Evolutionary conservation across 345 rosid genomes (phyloP).

Genomic region (Lepidium africanum): DNA sequence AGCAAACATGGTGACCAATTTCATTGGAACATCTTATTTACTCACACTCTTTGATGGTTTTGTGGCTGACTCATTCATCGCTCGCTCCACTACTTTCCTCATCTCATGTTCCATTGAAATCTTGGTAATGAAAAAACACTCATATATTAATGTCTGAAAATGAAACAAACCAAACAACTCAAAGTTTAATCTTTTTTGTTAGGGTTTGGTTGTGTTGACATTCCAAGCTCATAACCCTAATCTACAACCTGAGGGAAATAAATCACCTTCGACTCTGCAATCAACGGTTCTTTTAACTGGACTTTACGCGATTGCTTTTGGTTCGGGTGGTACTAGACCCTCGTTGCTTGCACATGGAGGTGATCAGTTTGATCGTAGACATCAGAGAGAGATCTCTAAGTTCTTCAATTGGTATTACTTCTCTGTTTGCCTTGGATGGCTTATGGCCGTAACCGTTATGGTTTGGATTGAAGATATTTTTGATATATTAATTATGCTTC

Average conservation of each 20-base stretch:
- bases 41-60: slow-evolving; percentile 49
- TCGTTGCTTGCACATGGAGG: slow-evolving; percentile 51
- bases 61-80: slow-evolving; percentile 42
- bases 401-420: slow-evolving; percentile 62
- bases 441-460: slow-evolving; percentile 36
- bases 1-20: slow-evolving; percentile 52
- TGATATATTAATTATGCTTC: slow-evolving; percentile 13
- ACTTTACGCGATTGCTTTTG: slow-evolving; percentile 38
- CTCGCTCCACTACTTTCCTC: slow-evolving; percentile 37
- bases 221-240: slow-evolving; percentile 35
- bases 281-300: slow-evolving; percentile 37
- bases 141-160: background rate
- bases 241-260: slow-evolving; percentile 26
- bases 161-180: background rate
- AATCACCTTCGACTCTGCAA: slow-evolving; percentile 26
- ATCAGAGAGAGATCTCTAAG: slow-evolving; percentile 32
- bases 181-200: background rate
- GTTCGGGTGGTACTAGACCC: slow-evolving; percentile 48
- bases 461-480: slow-evolving; percentile 47
- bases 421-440: slow-evolving; percentile 39
- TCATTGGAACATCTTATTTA: slow-evolving; percentile 49
- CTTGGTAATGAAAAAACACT: slow-evolving; percentile 26
- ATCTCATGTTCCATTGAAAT: slow-evolving; percentile 31
- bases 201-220: slow-evolving; percentile 46
- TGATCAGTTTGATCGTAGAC: slow-evolving; percentile 42